Evolutionary conservation across 371 early-diverging fungal species (phyloP).

Genomic region (Saksenaea vasiformis): DNA sequence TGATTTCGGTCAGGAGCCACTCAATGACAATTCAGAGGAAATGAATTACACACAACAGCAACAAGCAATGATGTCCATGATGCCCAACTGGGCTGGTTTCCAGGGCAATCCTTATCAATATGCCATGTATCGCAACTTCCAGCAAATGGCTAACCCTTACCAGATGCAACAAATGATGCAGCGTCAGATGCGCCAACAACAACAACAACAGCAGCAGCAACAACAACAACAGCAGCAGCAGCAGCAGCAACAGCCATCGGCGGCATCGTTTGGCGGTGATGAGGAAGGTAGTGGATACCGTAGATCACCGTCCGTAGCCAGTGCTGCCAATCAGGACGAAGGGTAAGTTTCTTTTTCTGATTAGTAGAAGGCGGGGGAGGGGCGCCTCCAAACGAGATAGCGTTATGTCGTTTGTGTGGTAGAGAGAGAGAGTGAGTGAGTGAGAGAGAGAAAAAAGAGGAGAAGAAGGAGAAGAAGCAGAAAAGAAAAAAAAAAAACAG

Average conservation of each 20-base stretch:
- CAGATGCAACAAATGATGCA: conserved; percentile 46
- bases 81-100: conserved; percentile 19
- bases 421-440: conserved; percentile 9
- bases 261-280: conserved; percentile 3
- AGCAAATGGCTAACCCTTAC: conserved; percentile 37
- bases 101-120: conserved; percentile 27
- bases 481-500: not conserved
- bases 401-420: not conserved
- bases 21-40: conserved; percentile 6
- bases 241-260: conserved; percentile 15
- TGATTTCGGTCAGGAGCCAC: not conserved
- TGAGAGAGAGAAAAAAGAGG: not conserved
- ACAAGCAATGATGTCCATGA: conserved; percentile 19
- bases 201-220: conserved; percentile 22
- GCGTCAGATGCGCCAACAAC: conserved; percentile 28
- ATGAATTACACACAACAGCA: conserved; percentile 13
- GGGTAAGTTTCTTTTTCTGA: conserved; percentile 45
- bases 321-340: conserved; percentile 52
- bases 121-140: conserved; percentile 28
- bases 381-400: conserved; percentile 4
- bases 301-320: conserved; percentile 22
- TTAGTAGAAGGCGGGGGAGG: conserved; percentile 4
- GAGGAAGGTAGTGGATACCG: conserved; percentile 11
- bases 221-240: conserved; percentile 19
- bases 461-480: conserved; percentile 5